These are phyloP conservation scores for Castanea mollissima DNA, from an alignment of 306 rosid species.

Conservation along the genomic window DNA sequence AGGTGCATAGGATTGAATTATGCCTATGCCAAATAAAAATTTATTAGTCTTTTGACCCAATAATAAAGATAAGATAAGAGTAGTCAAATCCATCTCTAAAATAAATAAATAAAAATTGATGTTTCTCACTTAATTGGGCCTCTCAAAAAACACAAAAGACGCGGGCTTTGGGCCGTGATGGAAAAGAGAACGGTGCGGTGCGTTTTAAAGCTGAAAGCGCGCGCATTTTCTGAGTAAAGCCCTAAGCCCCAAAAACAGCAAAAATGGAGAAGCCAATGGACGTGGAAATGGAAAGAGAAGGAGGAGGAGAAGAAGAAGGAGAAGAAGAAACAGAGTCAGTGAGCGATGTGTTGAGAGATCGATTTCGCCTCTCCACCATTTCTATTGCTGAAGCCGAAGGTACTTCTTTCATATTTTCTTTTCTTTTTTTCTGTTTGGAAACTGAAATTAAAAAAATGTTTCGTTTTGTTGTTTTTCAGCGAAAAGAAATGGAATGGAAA, in stretches of 20 bases:
- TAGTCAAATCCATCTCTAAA: too few species aligned
- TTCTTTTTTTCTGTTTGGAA: not conserved
- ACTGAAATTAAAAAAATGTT: not conserved
- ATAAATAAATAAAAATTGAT: too few species aligned
- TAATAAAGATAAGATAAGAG: too few species aligned
- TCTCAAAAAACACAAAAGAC: not conserved
- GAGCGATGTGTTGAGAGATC: slow-evolving; percentile 57
- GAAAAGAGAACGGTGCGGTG: not conserved
- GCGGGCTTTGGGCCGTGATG: not conserved
- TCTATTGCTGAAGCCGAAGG: slow-evolving; percentile 74
- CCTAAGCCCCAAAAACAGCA: slow-evolving; percentile 15
- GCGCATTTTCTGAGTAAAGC: not conserved
- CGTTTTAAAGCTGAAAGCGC: not conserved
- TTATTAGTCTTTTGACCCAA: too few species aligned
- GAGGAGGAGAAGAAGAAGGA: slow-evolving; percentile 17
- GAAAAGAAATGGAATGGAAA: slow-evolving; percentile 51
- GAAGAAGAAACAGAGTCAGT: slow-evolving; percentile 38
- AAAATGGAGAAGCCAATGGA: slow-evolving; percentile 16
- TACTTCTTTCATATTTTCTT: slow-evolving; percentile 5
- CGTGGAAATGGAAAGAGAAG: slow-evolving; percentile 15
- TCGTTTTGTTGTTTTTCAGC: slow-evolving; percentile 23
- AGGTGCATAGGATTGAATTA: too few species aligned
- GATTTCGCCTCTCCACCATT: slow-evolving; percentile 73
- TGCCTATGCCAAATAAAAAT: too few species aligned
- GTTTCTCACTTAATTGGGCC: not conserved